Evolutionary conservation across 129 eudicot genomes (phyloP).

Genomic region (Helianthus annuus): HanXRQr2.0-SUNRISE NC_035433.2:7236345-7236844

Average conservation of each 20-base stretch:
- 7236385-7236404: no score
- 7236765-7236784: not conserved
- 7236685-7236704: constrained; percentile 63
- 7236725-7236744: constrained; percentile 78
- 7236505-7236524: constrained; percentile 83
- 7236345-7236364: no score
- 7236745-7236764: constrained; percentile 47
- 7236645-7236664: constrained; percentile 60
- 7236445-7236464: not conserved
- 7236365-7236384: no score
- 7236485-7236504: constrained; percentile 46
- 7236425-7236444: not conserved
- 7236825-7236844: no score
- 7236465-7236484: not conserved
- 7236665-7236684: constrained; percentile 55
- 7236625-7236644: constrained; percentile 74
- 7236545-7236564: constrained; percentile 88
- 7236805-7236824: not conserved
- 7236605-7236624: constrained; percentile 93
- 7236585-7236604: constrained; percentile 82
- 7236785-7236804: not conserved
- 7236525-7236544: constrained; percentile 79
- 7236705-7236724: constrained; percentile 58
- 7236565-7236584: constrained; percentile 90
- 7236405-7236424: no score